Evolutionary conservation across 495 filamentous ascomycete species (phyloP), one percentile per base, ranked within the genome.

Genomic region (Haplographium delicatum): DNA sequence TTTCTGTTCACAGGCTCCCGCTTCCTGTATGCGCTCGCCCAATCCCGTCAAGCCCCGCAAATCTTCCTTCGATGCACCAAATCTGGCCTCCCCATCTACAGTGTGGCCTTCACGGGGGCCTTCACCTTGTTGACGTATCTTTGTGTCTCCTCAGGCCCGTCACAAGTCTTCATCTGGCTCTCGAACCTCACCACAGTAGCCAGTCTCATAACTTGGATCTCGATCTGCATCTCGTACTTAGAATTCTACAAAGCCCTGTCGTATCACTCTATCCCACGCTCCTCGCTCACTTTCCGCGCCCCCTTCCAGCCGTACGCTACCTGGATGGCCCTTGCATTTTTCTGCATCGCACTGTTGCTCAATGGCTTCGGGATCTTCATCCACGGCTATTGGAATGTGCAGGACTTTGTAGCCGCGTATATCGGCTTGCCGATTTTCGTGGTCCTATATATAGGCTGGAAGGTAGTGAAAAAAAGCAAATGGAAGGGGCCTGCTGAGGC

Each of bases 281-380:
- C 51, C 68, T 81, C 0, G n/a, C 71, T 84, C 15, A 75, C 79
- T 1, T 84, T 79, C 62, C 76, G 72, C 41, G 82, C 82, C 59
- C 80, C 74, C 74, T 81, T 76, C 0, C 81, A 83, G 53, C 80
- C 80, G 0, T 71, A 61, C 43, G 79, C 79, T 0, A 79, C 79
- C 0, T 73, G 73, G 49, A n/a, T n/a, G n/a, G n/a, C n/a, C 47
- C 78, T 30, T 69, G 69, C 8, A 58, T 81, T 11, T 49, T 72
- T 3, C 66, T 82, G 5, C 81, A 81, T 50, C 62, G 52, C 8
- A 69, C 82, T 23, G 69, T 83, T 6, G 69, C 83, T 23, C 69
- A 82, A 7, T 72, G 82, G 0, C 81, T 82, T n/a, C n/a, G 56
- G 80, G 80, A 10, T 83, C 44, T 80, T 80, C 60, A 76, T 72